Evolutionary conservation across 2,329 filamentous ascomycete genomes (phyloP), one percentile per base, ranked within the genome.

Genomic region (Colletotrichum australisinense): DNA sequence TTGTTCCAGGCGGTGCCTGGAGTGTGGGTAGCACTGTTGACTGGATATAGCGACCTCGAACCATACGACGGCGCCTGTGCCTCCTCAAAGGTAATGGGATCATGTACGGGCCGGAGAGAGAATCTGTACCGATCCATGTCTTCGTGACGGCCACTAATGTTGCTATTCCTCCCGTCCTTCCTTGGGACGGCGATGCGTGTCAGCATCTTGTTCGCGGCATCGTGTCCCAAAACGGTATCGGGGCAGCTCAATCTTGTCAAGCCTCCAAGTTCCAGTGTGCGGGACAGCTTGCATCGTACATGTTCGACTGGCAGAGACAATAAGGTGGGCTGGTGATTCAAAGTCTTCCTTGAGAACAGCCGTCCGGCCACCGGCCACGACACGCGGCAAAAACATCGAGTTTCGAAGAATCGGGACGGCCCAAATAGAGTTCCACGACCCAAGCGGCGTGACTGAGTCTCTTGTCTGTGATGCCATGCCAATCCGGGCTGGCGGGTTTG

Each of bases 391-490:
- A 67, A 67, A 38, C 55, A 58, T 67, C 24, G 68, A 22, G 63
- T 26, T 32, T 32, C 42, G 7, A n/a, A 26, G n/a, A 62, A 56
- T 32, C 59, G 52, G 32, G 53, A 24, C 55, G 30, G 57, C 60
- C 55, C 26, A 56, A 30, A 64, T 60, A 69, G 35, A 70, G 70
- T 73, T 65, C 53, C 55, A 65, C 60, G 59, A 42, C 42, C 56
- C n/a, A n/a, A 60, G 24, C 35, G 32, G 24, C 35, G 32, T 22
- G 57, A 64, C 59, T 69, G 46, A 46, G 42, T 60, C 66, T 73
- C 26, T 70, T 56, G 55, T 70, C 67, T 70, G 66, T 70, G 46
- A 55, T 73, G 70, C 67, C 70, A 65, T 73, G 60, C 60, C 67
- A 69, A 73, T 65, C 70, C 70, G 70, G 70, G 32, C 53, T 65